phyloP scores from a whole-genome alignment of 805 yeast genomes.

The Yarrowia hollandica region DNA sequence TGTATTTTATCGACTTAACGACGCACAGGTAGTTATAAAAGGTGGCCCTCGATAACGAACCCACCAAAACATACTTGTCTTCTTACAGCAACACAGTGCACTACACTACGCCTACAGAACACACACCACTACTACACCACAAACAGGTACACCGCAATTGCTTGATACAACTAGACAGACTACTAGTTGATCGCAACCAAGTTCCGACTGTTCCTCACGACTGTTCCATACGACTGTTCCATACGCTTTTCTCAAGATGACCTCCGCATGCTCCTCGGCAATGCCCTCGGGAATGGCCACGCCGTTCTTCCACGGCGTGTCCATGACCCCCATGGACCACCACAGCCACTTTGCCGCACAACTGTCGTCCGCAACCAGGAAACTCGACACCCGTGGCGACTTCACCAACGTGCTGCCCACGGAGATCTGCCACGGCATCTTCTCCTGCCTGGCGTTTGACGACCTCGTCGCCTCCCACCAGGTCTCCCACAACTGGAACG shows the following conservation, averaged over 20 bases:
- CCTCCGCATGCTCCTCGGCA: conserved; percentile 1
- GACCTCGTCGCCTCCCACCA: conserved; percentile 16
- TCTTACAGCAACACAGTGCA: too few species aligned
- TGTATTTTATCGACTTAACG: too few species aligned
- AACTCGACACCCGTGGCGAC: conserved; percentile 7
- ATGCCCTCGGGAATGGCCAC: conserved; percentile 23
- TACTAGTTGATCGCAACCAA: too few species aligned
- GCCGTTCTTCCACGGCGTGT: conserved; percentile 8
- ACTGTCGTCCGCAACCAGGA: not conserved
- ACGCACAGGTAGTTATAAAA: too few species aligned
- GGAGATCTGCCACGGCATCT: conserved; percentile 17
- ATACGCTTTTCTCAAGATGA: not conserved
- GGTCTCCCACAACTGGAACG: conserved; percentile 11
- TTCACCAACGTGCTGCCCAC: conserved; percentile 10
- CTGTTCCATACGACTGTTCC: too few species aligned
- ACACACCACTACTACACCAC: not conserved
- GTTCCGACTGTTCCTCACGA: too few species aligned
- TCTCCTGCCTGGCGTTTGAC: conserved; percentile 13
- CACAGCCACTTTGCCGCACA: conserved; percentile 13
- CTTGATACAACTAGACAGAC: too few species aligned
- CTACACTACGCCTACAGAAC: not conserved
- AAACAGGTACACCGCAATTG: too few species aligned
- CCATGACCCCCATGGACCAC: conserved; percentile 20
- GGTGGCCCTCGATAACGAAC: too few species aligned
- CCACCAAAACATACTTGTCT: too few species aligned